A percentile compares a stretch with the other conserved stretches of the same genome.
phyloP scores from a whole-genome alignment of 495 filamentous ascomycete genomes.

The Hyaloscypha bicolor region DNA sequence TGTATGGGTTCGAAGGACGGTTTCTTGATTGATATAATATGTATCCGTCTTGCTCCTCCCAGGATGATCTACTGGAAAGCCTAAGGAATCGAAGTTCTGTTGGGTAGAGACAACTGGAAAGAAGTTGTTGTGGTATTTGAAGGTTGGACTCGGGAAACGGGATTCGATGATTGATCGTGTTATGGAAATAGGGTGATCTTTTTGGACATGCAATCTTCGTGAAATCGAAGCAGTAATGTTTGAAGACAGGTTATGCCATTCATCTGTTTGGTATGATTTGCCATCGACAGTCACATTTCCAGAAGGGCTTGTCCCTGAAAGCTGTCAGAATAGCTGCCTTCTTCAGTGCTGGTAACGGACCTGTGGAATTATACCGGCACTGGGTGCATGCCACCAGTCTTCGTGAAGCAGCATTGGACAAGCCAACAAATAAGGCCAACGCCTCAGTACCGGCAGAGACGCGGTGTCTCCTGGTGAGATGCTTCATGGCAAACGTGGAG shows the following conservation, averaged over 20 bases:
- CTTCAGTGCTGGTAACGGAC: conserved; percentile 15
- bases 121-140: conserved; percentile 73
- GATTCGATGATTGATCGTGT: conserved; percentile 92
- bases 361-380: conserved; percentile 30
- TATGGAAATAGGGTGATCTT: conserved; percentile 86
- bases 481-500: conserved; percentile 18
- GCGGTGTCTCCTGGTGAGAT: conserved; percentile 13
- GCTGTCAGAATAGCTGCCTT: conserved; percentile 10
- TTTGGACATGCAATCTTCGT: conserved; percentile 79
- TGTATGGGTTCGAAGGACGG: conserved; percentile 89
- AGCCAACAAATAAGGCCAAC: conserved; percentile 25
- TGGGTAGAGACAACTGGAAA: conserved; percentile 82
- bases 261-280: conserved; percentile 65
- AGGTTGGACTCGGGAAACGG: conserved; percentile 73
- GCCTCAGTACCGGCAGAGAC: conserved; percentile 23
- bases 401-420: conserved; percentile 15
- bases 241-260: conserved; percentile 83
- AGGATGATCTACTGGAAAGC: conserved; percentile 87
- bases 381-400: conserved; percentile 21
- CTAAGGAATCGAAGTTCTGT: conserved; percentile 95
- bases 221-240: conserved; percentile 72
- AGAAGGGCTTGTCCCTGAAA: conserved; percentile 6
- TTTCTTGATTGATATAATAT: conserved; percentile 89
- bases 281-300: conserved; percentile 57
- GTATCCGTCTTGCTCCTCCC: conserved; percentile 88